Conservation (phyloP, 768 basidiomycete genomes). For the Mycena alexandri region DNA sequence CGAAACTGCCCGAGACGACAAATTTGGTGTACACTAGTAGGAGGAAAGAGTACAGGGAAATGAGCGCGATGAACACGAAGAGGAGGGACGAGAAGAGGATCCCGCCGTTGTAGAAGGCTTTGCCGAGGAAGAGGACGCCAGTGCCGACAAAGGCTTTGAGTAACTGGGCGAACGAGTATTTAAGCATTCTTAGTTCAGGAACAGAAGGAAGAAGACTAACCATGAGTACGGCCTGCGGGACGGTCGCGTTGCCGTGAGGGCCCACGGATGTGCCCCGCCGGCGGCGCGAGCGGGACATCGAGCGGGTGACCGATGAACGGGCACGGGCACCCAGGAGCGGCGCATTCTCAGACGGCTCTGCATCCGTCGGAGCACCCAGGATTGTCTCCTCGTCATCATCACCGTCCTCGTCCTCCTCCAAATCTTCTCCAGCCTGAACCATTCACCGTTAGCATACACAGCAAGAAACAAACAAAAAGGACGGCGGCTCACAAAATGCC, state of each 20-base stretch:
- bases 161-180: slow-evolving; percentile 60
- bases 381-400: slow-evolving; percentile 64
- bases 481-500: slow-evolving; percentile 85
- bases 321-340: slow-evolving; percentile 62
- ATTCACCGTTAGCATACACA: slow-evolving; percentile 8
- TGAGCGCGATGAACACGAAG: slow-evolving; percentile 83
- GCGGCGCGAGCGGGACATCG: slow-evolving; percentile 64
- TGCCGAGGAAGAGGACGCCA: slow-evolving; percentile 95
- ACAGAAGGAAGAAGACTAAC: slow-evolving; percentile 54
- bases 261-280: slow-evolving; percentile 72
- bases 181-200: background rate
- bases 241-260: slow-evolving; percentile 86
- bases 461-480: too few species aligned
- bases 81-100: slow-evolving; percentile 87
- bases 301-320: slow-evolving; percentile 41
- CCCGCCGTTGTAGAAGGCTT: slow-evolving; percentile 98
- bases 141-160: slow-evolving; percentile 96
- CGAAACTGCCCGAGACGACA: slow-evolving; percentile 92
- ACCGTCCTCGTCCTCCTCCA: slow-evolving; percentile 90
- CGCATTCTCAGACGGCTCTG: slow-evolving; percentile 59
- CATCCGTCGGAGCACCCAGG: slow-evolving; percentile 32
- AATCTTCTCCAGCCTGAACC: slow-evolving; percentile 87
- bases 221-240: slow-evolving; percentile 94
- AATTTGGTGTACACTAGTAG: slow-evolving; percentile 90
- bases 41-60: slow-evolving; percentile 95